Evolutionary conservation across 257 asterid species (phyloP).

Genomic region (Haberlea rhodopensis): DNA sequence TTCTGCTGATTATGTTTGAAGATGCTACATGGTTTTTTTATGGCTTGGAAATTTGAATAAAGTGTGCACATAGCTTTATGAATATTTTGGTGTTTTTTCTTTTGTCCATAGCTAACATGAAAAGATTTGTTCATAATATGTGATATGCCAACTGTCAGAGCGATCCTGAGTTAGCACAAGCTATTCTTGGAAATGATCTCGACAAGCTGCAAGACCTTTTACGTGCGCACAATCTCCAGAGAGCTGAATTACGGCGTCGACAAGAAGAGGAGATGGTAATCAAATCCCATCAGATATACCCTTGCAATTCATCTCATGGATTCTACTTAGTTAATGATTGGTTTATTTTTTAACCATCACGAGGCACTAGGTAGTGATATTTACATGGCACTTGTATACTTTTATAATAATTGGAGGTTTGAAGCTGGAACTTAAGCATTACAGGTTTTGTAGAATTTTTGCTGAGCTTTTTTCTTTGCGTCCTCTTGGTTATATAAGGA

Average conservation of each 20-base stretch:
- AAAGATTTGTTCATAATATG: conserved; percentile 19
- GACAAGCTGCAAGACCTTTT: conserved; percentile 77
- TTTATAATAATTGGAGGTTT: not conserved
- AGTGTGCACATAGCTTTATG: conserved; percentile 5
- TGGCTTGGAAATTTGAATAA: conserved; percentile 15
- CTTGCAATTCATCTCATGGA: conserved; percentile 17
- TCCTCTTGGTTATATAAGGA: no score
- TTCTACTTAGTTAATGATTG: conserved; percentile 1
- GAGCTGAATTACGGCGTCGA: conserved; percentile 63
- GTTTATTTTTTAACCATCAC: conserved; percentile 7
- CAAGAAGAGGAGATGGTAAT: conserved; percentile 95
- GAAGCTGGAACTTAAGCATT: not conserved
- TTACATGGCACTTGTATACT: not conserved
- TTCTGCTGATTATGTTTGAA: conserved; percentile 1
- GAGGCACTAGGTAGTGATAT: conserved; percentile 17
- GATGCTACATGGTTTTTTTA: conserved; percentile 11
- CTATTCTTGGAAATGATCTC: conserved; percentile 84
- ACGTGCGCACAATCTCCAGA: conserved; percentile 70
- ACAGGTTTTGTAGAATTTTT: conserved; percentile 4
- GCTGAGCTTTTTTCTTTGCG: no score
- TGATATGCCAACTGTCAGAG: conserved; percentile 51
- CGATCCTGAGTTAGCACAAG: conserved; percentile 97
- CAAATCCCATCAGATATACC: conserved; percentile 17
- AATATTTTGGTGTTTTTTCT: conserved; percentile 10
- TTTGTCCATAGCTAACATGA: not conserved